Base-by-base conservation (phyloP, 176 grass and related monocot genomes). In the Otatea glauca region DNA sequence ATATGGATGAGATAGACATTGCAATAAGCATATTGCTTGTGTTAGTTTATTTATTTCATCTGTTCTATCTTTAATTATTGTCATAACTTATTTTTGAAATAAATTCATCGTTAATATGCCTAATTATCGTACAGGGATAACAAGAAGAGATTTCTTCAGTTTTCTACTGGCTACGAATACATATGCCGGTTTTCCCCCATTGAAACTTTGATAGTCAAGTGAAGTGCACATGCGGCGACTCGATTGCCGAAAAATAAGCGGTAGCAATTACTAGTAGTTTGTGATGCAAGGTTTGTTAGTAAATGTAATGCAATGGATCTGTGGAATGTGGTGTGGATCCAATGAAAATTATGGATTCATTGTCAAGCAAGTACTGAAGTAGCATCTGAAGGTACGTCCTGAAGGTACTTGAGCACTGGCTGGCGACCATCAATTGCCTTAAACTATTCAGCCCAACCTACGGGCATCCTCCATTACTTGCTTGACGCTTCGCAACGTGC, bases 301-400 rank as follows among this genome's bases (percentile, higher is more conserved):
- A 48, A 77, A 45, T 59, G 65, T 20, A 80, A 32, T 51, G 5
- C 53, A 76, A 51, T 65, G 48, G 88, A 73, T 73, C 78, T 27
- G 56, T 83, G 55, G 56, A 79, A 79, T 65, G 69, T 65, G 82
- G 73, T 65, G 69, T 65, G 82, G 73, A 90, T 86, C 84, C 73
- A 45, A 86, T 48, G 84, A 39, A 78, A 15, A 72, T 84, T 9
- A 51, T 54, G 68, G 17, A 1, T 3, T 54, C 75, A 44, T 38
- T 58, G 51, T 16, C 16, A 14, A 34, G 47, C 25, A 54, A 27
- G 58, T 55, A 53, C 69, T 60, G 21, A 25, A 76, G 83, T 50
- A 70, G 73, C 84, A 86, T 73, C 84, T 83, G 84, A 67, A 79
- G 67, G 88, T 86, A 86, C 88, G 84, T 87, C 84, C 88, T 87